Evolutionary conservation across 2,329 filamentous ascomycete genomes (phyloP).

Genomic region (Cladophialophora carrionii): DNA sequence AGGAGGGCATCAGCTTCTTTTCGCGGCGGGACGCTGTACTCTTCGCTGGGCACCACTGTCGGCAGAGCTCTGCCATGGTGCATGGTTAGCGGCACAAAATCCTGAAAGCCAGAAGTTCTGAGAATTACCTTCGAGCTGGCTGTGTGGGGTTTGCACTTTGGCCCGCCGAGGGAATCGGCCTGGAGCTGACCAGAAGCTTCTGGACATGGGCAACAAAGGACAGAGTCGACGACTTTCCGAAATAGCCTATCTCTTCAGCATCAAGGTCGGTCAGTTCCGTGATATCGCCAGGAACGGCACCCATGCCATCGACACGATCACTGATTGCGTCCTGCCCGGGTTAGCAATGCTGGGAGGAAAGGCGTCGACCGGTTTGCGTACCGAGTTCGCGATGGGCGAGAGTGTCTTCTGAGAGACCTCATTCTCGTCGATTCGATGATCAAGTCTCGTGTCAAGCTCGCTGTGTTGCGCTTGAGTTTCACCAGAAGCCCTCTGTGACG

Average conservation of each 20-base stretch:
- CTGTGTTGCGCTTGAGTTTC: background rate
- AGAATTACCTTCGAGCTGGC: background rate
- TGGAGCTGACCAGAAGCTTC: background rate
- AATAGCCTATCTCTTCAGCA: slow-evolving; percentile 6
- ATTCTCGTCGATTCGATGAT: background rate
- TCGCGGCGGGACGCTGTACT: slow-evolving; percentile 52
- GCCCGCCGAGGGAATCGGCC: background rate
- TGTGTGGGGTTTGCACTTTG: background rate
- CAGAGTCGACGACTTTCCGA: slow-evolving; percentile 16
- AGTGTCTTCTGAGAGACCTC: background rate
- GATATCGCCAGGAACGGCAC: background rate
- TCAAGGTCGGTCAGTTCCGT: background rate
- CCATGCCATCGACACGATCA: slow-evolving; percentile 15
- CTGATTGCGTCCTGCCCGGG: background rate
- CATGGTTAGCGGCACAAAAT: background rate
- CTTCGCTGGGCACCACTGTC: slow-evolving; percentile 6
- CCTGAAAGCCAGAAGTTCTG: background rate
- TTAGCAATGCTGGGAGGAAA: background rate
- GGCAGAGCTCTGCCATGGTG: background rate
- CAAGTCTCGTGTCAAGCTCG: background rate
- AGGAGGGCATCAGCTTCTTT: slow-evolving; percentile 53
- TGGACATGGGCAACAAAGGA: slow-evolving; percentile 6
- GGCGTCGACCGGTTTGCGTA: background rate
- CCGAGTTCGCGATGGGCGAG: background rate
- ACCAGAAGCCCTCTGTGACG: background rate